These are phyloP conservation scores for Peronospora destructor DNA, from an alignment of 352 stramenopile genomes.

Conservation along the genomic window DNA sequence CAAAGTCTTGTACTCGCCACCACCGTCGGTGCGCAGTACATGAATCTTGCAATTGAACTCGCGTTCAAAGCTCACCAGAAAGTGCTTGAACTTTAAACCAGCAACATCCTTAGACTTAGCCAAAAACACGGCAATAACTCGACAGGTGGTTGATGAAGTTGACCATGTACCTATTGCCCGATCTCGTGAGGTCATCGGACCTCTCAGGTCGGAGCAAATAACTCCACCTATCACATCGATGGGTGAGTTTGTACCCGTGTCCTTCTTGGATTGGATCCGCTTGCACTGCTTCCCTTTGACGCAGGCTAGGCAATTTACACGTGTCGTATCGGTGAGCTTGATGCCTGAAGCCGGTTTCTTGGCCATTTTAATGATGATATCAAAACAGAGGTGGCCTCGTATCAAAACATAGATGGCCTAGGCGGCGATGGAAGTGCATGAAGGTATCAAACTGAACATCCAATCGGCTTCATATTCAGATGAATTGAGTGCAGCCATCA, in stretches of 20 bases:
- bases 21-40: too few relatives aligned
- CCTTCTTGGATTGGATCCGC: too few relatives aligned
- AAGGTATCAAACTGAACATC: conserved; percentile 2
- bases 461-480: conserved; percentile 1
- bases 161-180: too few relatives aligned
- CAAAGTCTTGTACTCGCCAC: too few relatives aligned
- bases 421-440: neutral
- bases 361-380: neutral
- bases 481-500: too few relatives aligned
- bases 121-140: neutral
- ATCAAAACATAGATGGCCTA: neutral
- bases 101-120: neutral
- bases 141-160: neutral
- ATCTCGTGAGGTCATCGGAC: neutral
- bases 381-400: neutral
- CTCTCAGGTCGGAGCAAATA: neutral
- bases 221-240: too few relatives aligned
- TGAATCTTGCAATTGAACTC: conserved; percentile 4
- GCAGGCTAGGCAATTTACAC: too few relatives aligned
- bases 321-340: too few relatives aligned
- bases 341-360: too few relatives aligned
- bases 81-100: neutral
- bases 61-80: neutral
- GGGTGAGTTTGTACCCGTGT: too few relatives aligned
- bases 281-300: too few relatives aligned